Conservation (phyloP, 495 filamentous ascomycete species). For the Hypoxylon lenormandii region DNA sequence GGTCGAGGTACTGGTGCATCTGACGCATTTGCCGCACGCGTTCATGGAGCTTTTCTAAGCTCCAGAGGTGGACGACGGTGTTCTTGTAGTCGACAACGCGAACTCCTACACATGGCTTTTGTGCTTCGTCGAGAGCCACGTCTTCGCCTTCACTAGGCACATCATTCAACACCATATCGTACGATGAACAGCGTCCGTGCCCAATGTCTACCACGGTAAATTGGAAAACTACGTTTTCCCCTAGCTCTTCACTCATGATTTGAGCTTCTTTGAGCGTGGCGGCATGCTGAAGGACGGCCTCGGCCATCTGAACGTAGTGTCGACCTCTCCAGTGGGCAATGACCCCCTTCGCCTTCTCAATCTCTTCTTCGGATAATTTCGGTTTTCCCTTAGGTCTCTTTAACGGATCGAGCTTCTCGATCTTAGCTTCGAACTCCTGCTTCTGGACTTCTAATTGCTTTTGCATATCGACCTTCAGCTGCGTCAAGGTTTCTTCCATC, state of each 20-base stretch:
- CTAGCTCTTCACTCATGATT: constrained; percentile 96
- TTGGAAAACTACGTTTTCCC: constrained; percentile 93
- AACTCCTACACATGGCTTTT: constrained; percentile 90
- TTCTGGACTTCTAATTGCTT: constrained; percentile 79
- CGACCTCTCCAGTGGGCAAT: constrained; percentile 82
- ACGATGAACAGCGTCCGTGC: constrained; percentile 88
- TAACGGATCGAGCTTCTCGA: constrained; percentile 61
- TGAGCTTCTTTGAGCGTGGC: constrained; percentile 92
- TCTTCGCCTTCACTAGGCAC: constrained; percentile 90
- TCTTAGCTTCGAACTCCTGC: constrained; percentile 77
- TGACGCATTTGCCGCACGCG: constrained; percentile 92
- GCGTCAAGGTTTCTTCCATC: constrained; percentile 85
- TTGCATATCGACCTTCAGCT: constrained; percentile 88
- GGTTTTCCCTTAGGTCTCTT: constrained; percentile 66
- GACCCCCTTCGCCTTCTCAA: constrained; percentile 72
- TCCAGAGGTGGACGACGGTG: constrained; percentile 90
- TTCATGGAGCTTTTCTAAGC: constrained; percentile 87
- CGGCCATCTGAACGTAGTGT: constrained; percentile 94
- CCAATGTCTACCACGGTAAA: constrained; percentile 91
- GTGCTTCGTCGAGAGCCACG: constrained; percentile 79
- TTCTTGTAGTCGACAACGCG: constrained; percentile 93
- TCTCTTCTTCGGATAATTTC: constrained; percentile 76
- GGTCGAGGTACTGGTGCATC: constrained; percentile 94
- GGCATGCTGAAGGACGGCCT: constrained; percentile 87
- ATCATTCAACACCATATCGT: constrained; percentile 93